phyloP scores from a whole-genome alignment of 805 yeast genomes.

The Candida vaughaniae region DNA sequence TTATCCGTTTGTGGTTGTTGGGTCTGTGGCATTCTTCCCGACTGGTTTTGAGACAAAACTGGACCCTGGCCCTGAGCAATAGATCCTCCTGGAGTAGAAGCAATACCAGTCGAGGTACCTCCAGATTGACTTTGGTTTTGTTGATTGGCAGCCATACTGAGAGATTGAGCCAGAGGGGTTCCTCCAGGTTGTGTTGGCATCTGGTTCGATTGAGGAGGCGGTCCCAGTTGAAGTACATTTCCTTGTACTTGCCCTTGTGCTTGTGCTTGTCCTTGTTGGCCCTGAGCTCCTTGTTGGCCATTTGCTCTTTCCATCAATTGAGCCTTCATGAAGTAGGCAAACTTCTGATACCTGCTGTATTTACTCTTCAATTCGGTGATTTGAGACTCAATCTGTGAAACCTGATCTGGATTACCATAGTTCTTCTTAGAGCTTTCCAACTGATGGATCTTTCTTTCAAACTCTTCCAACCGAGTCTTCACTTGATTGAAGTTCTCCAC shows the following conservation, averaged over 20 bases:
- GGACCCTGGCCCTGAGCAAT: no score
- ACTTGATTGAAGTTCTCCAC: slow-evolving; percentile 44
- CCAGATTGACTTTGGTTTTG: not conserved
- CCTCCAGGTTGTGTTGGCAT: not conserved
- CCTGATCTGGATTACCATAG: slow-evolving; percentile 44
- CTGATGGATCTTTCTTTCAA: slow-evolving; percentile 49
- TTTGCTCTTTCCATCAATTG: slow-evolving; percentile 37
- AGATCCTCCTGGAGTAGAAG: not conserved
- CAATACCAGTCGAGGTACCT: no score
- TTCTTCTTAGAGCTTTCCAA: slow-evolving; percentile 49
- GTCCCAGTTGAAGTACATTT: no score
- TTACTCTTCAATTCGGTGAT: slow-evolving; percentile 47
- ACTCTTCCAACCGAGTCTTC: slow-evolving; percentile 46
- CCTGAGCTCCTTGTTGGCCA: not conserved
- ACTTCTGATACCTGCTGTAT: slow-evolving; percentile 49
- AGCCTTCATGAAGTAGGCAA: slow-evolving; percentile 47
- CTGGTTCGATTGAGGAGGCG: not conserved
- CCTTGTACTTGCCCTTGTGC: no score
- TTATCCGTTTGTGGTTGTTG: not conserved
- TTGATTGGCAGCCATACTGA: not conserved
- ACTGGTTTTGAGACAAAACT: not conserved
- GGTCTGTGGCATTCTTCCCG: not conserved
- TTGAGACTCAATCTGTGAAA: slow-evolving; percentile 46
- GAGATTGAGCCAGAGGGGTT: not conserved
- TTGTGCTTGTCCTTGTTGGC: not conserved